phyloP scores from a whole-genome alignment of 352 stramenopile genomes.

The Thraustochytrium sp. region DNA sequence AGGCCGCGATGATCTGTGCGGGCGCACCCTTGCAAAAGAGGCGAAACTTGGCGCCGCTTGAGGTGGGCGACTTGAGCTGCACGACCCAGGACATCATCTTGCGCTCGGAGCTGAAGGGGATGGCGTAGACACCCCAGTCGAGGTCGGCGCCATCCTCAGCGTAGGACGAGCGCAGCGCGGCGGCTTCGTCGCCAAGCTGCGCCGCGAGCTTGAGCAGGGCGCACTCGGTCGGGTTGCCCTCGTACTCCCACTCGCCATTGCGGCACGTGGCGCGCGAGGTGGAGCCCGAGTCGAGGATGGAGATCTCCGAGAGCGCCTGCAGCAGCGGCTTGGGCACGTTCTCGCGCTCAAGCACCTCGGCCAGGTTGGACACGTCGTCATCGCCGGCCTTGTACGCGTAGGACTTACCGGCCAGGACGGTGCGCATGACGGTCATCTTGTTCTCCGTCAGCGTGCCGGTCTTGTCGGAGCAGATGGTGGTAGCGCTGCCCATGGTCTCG shows the following conservation, averaged over 20 bases:
- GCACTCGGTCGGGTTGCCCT: slow-evolving; percentile 72
- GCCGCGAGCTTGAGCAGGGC: slow-evolving; percentile 63
- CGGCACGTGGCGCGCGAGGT: slow-evolving; percentile 61
- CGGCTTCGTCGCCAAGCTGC: slow-evolving; percentile 54
- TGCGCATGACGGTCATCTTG: slow-evolving; percentile 85
- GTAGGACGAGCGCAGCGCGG: slow-evolving; percentile 10
- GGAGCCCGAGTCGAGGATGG: slow-evolving; percentile 17
- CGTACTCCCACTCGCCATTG: slow-evolving; percentile 33
- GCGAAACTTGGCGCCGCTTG: slow-evolving; percentile 39
- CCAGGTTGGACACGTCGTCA: slow-evolving; percentile 37
- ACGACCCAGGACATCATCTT: slow-evolving; percentile 89
- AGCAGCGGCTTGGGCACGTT: slow-evolving; percentile 44
- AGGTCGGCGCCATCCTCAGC: neutral
- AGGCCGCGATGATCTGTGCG: slow-evolving; percentile 56
- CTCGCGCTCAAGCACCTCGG: slow-evolving; percentile 46
- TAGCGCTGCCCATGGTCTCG: slow-evolving; percentile 86
- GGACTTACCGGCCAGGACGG: slow-evolving; percentile 52
- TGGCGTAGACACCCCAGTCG: neutral
- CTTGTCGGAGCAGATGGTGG: slow-evolving; percentile 95
- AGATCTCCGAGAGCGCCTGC: neutral
- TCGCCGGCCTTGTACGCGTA: slow-evolving; percentile 13
- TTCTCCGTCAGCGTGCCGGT: slow-evolving; percentile 94
- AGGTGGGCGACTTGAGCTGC: neutral
- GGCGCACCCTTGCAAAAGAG: slow-evolving; percentile 73
- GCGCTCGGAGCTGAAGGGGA: slow-evolving; percentile 77